These are phyloP conservation scores for Rhodotorula glutinis DNA, from an alignment of 1,284 basidiomycete species.

Conservation along the genomic window DNA sequence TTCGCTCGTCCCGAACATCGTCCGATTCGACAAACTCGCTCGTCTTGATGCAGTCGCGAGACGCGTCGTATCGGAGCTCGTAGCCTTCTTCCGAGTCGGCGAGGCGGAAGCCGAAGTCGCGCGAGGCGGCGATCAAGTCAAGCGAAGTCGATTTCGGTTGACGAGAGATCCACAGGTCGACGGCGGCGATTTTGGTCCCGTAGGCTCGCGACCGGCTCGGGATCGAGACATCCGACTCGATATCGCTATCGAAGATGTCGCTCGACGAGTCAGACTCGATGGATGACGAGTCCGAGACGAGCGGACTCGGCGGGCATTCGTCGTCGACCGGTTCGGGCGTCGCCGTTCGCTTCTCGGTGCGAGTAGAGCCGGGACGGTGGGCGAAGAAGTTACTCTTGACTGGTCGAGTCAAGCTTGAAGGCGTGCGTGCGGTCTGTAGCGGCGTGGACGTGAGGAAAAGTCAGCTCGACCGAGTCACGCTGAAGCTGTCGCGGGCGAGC, in stretches of 20 bases:
- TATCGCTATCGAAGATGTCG: neutral
- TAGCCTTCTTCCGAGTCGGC: neutral
- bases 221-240: neutral
- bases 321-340: neutral
- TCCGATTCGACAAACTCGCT: neutral
- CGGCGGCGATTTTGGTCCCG: neutral
- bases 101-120: neutral
- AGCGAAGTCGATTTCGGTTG: neutral
- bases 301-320: neutral
- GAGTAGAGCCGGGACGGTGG: neutral
- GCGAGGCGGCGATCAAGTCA: neutral
- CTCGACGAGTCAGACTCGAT: neutral
- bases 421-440: neutral
- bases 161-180: neutral
- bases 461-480: too few species aligned
- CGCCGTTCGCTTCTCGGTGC: too few species aligned
- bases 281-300: constrained; percentile 1
- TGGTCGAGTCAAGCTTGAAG: neutral
- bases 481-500: too few species aligned
- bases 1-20: neutral
- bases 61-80: neutral
- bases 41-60: neutral
- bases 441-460: neutral
- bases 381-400: neutral
- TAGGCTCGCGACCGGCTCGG: neutral